phyloP scores from a whole-genome alignment of 352 stramenopile species.

The Phytophthora quininea region DNA sequence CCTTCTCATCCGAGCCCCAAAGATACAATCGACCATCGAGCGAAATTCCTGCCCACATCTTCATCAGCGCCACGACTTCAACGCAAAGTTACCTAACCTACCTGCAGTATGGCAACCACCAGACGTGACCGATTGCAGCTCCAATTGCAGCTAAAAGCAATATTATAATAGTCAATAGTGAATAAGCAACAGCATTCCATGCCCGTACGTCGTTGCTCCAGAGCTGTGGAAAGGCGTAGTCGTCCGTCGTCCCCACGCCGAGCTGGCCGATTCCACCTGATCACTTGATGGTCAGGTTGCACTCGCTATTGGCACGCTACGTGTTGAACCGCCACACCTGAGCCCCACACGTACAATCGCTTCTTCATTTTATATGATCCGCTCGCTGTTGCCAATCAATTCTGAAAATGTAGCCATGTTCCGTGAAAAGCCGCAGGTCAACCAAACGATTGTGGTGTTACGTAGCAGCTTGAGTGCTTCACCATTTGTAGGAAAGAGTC shows the following conservation, averaged over 20 bases:
- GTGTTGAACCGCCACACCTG: slow-evolving; percentile 35
- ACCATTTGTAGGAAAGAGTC: no score
- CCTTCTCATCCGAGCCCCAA: slow-evolving; percentile 72
- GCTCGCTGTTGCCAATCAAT: slow-evolving; percentile 25
- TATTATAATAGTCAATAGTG: slow-evolving; percentile 1
- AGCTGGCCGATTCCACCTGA: slow-evolving; percentile 72
- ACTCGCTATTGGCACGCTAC: not conserved
- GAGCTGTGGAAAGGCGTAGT: slow-evolving; percentile 64
- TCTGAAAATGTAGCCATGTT: not conserved
- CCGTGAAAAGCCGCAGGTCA: no score
- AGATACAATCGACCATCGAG: slow-evolving; percentile 51
- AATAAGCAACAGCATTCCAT: not conserved
- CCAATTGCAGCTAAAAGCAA: slow-evolving; percentile 27
- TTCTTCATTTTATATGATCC: slow-evolving; percentile 23
- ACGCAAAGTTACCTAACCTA: slow-evolving; percentile 21
- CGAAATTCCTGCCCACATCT: slow-evolving; percentile 27
- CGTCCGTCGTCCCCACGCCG: slow-evolving; percentile 53
- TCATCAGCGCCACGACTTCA: not conserved
- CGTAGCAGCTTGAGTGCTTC: no score
- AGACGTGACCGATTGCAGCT: slow-evolving; percentile 45
- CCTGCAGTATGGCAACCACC: slow-evolving; percentile 79
- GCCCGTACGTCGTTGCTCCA: slow-evolving; percentile 25
- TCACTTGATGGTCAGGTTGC: slow-evolving; percentile 1
- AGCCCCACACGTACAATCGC: slow-evolving; percentile 63
- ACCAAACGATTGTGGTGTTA: no score